Evolutionary conservation across 805 yeast genomes (phyloP).

Genomic region (Yamadazyma nakazawae): DNA sequence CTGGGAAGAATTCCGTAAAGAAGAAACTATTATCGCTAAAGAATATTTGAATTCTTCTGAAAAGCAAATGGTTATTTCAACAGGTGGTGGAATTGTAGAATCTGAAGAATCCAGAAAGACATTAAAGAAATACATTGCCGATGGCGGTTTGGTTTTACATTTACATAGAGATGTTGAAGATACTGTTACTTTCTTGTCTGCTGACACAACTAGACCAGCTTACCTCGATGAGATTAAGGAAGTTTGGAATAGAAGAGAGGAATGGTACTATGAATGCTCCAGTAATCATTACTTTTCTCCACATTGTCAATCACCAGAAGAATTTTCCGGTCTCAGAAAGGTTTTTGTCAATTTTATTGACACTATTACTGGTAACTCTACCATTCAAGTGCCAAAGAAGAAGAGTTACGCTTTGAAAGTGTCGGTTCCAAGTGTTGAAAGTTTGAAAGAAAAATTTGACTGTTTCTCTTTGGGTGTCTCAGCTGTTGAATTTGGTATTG

Average conservation of each 20-base stretch:
- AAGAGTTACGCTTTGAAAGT: conserved; percentile 73
- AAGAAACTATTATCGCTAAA: conserved; percentile 57
- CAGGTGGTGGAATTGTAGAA: conserved; percentile 97
- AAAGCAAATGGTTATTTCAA: conserved; percentile 68
- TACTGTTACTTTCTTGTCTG: conserved; percentile 67
- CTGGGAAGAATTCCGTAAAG: conserved; percentile 82
- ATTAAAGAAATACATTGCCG: conserved; percentile 49
- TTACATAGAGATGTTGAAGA: conserved; percentile 84
- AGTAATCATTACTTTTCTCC: conserved; percentile 75
- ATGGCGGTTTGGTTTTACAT: conserved; percentile 82
- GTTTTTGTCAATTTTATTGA: conserved; percentile 58
- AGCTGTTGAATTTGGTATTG: conserved; percentile 84
- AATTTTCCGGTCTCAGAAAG: conserved; percentile 53
- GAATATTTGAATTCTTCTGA: conserved; percentile 41
- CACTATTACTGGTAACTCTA: conserved; percentile 56
- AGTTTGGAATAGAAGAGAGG: conserved; percentile 82
- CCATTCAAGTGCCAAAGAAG: conserved; percentile 35
- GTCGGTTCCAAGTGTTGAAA: conserved; percentile 59
- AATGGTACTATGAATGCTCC: conserved; percentile 76
- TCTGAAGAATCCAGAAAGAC: conserved; percentile 59
- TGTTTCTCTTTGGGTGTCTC: conserved; percentile 63
- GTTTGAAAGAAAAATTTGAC: conserved; percentile 44
- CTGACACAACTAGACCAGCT: conserved; percentile 87
- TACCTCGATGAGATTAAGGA: conserved; percentile 72
- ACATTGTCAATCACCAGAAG: conserved; percentile 55